Evolutionary conservation across 805 yeast genomes (phyloP).

Genomic region (Huiozyma naganishii): DNA sequence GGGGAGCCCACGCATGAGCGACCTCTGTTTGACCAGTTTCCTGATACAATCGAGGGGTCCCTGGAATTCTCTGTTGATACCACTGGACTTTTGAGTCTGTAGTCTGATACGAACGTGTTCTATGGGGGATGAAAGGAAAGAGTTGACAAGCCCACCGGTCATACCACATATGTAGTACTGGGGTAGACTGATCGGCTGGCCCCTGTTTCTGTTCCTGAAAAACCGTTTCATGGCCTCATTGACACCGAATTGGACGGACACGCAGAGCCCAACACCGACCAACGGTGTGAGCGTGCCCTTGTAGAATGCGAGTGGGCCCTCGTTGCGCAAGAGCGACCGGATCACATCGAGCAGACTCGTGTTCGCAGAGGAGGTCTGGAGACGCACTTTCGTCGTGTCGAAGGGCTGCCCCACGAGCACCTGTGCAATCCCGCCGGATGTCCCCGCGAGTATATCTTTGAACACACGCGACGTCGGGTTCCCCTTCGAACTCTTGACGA

Average conservation of each 20-base stretch:
- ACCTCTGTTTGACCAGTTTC: slow-evolving; percentile 43
- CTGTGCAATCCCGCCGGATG: slow-evolving; percentile 92
- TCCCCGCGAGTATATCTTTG: slow-evolving; percentile 83
- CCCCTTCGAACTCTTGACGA: slow-evolving; percentile 1
- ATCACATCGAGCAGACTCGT: slow-evolving; percentile 66
- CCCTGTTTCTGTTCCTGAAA: slow-evolving; percentile 31
- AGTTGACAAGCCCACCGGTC: slow-evolving; percentile 88
- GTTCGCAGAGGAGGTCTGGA: slow-evolving; percentile 79
- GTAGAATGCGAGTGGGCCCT: slow-evolving; percentile 80
- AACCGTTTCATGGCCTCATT: slow-evolving; percentile 87
- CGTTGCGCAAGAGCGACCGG: slow-evolving; percentile 56
- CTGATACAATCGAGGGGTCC: slow-evolving; percentile 41
- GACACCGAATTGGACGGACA: slow-evolving; percentile 89
- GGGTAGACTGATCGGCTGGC: slow-evolving; percentile 33
- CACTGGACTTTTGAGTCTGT: slow-evolving; percentile 57
- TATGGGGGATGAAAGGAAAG: slow-evolving; percentile 83
- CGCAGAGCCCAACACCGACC: slow-evolving; percentile 96
- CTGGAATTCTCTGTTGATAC: slow-evolving; percentile 37
- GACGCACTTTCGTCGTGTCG: slow-evolving; percentile 86
- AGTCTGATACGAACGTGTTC: slow-evolving; percentile 91
- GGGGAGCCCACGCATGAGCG: slow-evolving; percentile 67
- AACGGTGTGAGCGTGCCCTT: slow-evolving; percentile 91
- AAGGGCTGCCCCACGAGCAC: slow-evolving; percentile 94
- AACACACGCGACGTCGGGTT: slow-evolving; percentile 13
- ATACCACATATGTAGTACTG: slow-evolving; percentile 80